phyloP scores from a whole-genome alignment of 306 rosid species.

The Inga laurina region DNA sequence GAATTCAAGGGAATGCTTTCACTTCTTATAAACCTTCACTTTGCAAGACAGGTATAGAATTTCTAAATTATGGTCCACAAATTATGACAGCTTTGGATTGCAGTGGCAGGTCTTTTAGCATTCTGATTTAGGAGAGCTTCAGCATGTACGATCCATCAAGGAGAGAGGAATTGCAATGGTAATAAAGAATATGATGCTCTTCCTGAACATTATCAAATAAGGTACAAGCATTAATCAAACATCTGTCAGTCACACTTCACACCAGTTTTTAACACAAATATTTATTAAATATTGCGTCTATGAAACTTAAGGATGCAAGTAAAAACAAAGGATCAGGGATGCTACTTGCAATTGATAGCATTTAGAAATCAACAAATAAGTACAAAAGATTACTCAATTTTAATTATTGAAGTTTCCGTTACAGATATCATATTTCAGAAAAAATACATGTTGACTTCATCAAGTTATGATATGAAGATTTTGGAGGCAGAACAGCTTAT shows the following conservation, averaged over 20 bases:
- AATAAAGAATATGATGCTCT: constrained; percentile 28
- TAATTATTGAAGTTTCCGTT: not conserved
- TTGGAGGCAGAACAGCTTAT: not conserved
- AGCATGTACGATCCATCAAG: constrained; percentile 33
- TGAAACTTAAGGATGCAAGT: not conserved
- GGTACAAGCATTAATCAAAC: constrained; percentile 20
- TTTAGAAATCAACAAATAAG: constrained; percentile 14
- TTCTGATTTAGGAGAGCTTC: constrained; percentile 46
- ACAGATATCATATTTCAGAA: not conserved
- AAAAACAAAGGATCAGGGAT: constrained; percentile 6
- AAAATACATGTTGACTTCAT: not conserved
- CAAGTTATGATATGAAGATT: not conserved
- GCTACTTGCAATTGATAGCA: not conserved
- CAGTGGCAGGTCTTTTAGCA: constrained; percentile 45
- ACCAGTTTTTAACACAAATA: not conserved
- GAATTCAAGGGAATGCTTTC: constrained; percentile 30
- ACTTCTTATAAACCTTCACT: constrained; percentile 45
- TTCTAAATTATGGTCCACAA: constrained; percentile 47
- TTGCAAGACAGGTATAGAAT: constrained; percentile 27
- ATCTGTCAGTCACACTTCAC: not conserved
- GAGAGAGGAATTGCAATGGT: constrained; percentile 27
- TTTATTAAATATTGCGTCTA: not conserved
- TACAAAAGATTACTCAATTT: not conserved
- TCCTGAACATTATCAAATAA: constrained; percentile 48
- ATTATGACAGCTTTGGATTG: constrained; percentile 46